phyloP scores from a whole-genome alignment of 225 moss, liverwort and hornwort genomes.

The Lunularia cruciata region DNA sequence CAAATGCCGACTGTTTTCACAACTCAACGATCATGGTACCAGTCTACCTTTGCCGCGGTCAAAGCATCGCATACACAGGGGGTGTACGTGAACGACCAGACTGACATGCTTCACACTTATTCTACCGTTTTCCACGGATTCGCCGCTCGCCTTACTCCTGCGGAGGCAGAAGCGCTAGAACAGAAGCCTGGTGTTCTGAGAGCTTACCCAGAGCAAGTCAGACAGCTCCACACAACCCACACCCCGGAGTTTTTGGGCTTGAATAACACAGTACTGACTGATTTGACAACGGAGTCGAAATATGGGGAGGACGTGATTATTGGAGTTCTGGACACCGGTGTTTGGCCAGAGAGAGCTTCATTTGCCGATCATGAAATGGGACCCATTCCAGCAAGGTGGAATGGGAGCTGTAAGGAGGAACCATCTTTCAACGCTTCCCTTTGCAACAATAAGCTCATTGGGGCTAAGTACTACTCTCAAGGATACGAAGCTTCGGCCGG shows the following conservation, averaged over 20 bases:
- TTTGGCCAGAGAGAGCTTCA: constrained; percentile 78
- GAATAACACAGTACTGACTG: constrained; percentile 34
- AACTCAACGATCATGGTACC: constrained; percentile 47
- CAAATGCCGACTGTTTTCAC: constrained; percentile 32
- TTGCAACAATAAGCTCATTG: constrained; percentile 82
- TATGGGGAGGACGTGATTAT: constrained; percentile 83
- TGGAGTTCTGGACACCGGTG: constrained; percentile 77
- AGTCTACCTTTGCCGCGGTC: constrained; percentile 44
- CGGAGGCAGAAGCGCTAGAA: constrained; percentile 47
- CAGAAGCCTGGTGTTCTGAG: constrained; percentile 50
- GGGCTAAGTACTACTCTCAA: constrained; percentile 48
- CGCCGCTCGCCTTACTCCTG: constrained; percentile 49
- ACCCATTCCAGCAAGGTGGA: constrained; percentile 65
- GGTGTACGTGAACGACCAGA: constrained; percentile 5
- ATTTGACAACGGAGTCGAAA: constrained; percentile 29
- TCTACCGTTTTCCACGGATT: constrained; percentile 60
- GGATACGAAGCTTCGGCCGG: constrained; percentile 71
- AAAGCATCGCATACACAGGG: constrained; percentile 14
- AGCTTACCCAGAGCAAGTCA: constrained; percentile 53
- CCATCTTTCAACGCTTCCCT: constrained; percentile 32
- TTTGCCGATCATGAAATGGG: constrained; percentile 55
- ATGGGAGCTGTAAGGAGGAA: constrained; percentile 46
- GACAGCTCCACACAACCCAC: constrained; percentile 68
- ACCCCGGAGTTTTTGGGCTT: constrained; percentile 75
- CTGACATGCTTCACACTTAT: constrained; percentile 55